These are phyloP conservation scores for Aspergillus glaucus DNA, from an alignment of 2,329 filamentous ascomycete genomes.

Conservation along the genomic window DNA sequence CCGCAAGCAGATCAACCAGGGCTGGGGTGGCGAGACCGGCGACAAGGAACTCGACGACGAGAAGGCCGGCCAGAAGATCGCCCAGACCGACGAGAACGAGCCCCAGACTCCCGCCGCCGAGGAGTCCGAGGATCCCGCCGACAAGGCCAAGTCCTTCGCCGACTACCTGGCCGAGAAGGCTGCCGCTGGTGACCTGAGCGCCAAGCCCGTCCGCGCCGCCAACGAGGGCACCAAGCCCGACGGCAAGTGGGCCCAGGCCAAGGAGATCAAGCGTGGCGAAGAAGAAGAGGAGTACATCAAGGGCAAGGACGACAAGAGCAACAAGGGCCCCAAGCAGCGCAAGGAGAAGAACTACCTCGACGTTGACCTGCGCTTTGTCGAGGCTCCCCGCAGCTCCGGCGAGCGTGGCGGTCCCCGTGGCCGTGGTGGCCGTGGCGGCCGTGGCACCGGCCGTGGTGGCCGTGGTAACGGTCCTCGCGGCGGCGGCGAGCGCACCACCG, in stretches of 20 bases:
- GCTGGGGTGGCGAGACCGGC: conserved; percentile 81
- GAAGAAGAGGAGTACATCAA: conserved; percentile 70
- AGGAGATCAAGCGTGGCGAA: conserved; percentile 51
- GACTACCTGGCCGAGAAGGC: conserved; percentile 76
- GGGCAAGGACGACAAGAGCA: conserved; percentile 62
- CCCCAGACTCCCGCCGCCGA: conserved; percentile 48
- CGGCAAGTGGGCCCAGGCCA: conserved; percentile 91
- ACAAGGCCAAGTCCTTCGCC: conserved; percentile 83
- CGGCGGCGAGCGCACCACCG: conserved; percentile 9
- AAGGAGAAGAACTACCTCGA: conserved; percentile 87
- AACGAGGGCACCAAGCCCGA: conserved; percentile 84
- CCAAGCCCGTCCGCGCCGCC: conserved; percentile 71
- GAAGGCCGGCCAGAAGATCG: conserved; percentile 83
- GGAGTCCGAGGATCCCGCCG: conserved; percentile 57
- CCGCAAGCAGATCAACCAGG: conserved; percentile 59
- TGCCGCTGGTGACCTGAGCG: conserved; percentile 60
- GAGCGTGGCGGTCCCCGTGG: conserved; percentile 35
- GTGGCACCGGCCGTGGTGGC: conserved; percentile 30
- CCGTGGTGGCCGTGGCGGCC: conserved; percentile 36
- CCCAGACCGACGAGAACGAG: conserved; percentile 75
- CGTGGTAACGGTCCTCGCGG: conserved; percentile 21
- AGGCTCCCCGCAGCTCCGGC: conserved; percentile 47
- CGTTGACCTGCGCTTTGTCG: conserved; percentile 77
- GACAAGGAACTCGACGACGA: conserved; percentile 84
- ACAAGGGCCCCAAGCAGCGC: conserved; percentile 74